Base-by-base conservation (phyloP, 768 basidiomycete genomes). In the Agaricus blazei region DNA sequence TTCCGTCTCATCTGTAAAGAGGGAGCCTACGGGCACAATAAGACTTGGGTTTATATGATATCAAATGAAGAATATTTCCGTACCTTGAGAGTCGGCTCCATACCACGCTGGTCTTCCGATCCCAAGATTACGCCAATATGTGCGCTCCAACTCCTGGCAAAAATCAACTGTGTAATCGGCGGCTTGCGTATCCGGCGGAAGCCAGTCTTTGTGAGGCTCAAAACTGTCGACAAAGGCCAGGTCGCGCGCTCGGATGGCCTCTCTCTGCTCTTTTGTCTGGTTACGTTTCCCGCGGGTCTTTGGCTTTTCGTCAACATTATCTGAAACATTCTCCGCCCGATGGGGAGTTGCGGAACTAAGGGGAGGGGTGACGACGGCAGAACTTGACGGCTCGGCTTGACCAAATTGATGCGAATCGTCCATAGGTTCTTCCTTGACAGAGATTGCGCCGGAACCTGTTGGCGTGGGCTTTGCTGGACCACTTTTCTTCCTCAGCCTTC, bases 41-140 rank as follows among this genome's bases (percentile, higher is more conserved):
- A n/a, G 37, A 24, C 15, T n/a, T 26, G 23, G 31, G 15, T 27
- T 36, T 26, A 26, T 36, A 34, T n/a, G 52, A 36, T 36, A 42
- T 15, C 43, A 47, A 12, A 26, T 37, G 24, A 43, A 58, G 58
- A 60, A 73, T 11, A 31, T 42, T 44, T 27, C 57, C 81, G 59
- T 50, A 88, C 94, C 96, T 74, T 88, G 83, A 58, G 93, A 87
- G 68, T 99, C 97, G 3, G 97, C 97, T 19, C 96, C 97, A 69
- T 99, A 99, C 95, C 93, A 96, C 3, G 95, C 84, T n/a, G 94
- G 78, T 59, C 86, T 89, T 3, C 93, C 91, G 3, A 96, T 68
- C 0, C 93, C 86, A 68, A 92, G 85, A 60, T 90, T 93, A 51
- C 94, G 78, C 97, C 97, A 99, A 69, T 85, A 98, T 52, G 87